Conservation (phyloP, 139 green algal species). For the Asterochloris erici region DNA sequence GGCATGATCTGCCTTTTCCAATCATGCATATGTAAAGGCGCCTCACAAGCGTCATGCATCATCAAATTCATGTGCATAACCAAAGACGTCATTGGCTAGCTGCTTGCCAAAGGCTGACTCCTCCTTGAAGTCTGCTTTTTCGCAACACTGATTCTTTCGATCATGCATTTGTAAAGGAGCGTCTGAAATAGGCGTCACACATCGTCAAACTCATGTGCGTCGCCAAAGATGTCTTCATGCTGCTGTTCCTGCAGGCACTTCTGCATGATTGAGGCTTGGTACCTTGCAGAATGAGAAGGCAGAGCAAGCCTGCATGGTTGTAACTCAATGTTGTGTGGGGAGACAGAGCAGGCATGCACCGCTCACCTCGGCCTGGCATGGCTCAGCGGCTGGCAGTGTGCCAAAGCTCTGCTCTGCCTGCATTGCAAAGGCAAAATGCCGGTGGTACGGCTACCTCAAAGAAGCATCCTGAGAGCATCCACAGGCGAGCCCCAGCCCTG, state of each 20-base stretch:
- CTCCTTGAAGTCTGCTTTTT: too few species aligned
- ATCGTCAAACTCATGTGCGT: conserved; percentile 13
- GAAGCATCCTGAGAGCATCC: background rate
- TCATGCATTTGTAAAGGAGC: too few species aligned
- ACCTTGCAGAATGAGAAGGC: background rate
- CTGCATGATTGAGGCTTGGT: too few species aligned
- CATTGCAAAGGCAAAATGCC: background rate
- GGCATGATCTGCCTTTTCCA: too few species aligned
- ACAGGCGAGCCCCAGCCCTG: background rate
- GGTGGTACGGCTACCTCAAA: background rate
- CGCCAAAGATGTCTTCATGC: conserved; percentile 13
- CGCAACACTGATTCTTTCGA: too few species aligned
- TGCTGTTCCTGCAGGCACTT: background rate
- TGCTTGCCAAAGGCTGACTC: too few species aligned
- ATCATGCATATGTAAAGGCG: too few species aligned
- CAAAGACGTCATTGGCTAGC: conserved; percentile 14
- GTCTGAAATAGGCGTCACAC: too few species aligned
- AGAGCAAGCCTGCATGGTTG: background rate
- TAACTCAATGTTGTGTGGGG: background rate
- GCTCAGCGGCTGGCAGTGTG: background rate
- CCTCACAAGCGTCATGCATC: too few species aligned
- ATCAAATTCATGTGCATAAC: conserved; percentile 14
- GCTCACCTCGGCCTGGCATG: background rate
- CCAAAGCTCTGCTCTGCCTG: background rate
- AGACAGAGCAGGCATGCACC: background rate